phyloP scores from a whole-genome alignment of 1,139 yeast species.

The Kodamaea sp. region DNA sequence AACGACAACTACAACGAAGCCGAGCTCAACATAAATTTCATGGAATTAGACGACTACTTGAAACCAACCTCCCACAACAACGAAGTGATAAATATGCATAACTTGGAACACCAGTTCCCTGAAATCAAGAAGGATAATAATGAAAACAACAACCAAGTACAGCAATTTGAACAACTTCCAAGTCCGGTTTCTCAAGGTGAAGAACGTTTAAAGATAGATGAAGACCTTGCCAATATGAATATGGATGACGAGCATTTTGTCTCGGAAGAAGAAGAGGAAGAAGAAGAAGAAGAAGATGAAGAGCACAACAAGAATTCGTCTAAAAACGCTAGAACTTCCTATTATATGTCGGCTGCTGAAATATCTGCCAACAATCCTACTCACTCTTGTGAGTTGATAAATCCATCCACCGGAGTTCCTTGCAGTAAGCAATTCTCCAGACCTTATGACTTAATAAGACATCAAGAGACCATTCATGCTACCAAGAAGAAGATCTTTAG shows the following conservation, averaged over 20 bases:
- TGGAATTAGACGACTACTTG: slow-evolving; percentile 20
- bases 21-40: slow-evolving; percentile 13
- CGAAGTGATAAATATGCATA: slow-evolving; percentile 7
- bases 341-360: slow-evolving; percentile 16
- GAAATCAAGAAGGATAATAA: slow-evolving; percentile 10
- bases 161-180: neutral
- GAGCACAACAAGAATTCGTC: neutral
- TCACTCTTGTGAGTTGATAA: slow-evolving; percentile 53
- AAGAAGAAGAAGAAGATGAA: slow-evolving; percentile 9
- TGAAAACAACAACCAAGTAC: slow-evolving; percentile 1
- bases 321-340: neutral
- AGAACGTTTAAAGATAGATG: slow-evolving; percentile 7
- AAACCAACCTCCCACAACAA: slow-evolving; percentile 7
- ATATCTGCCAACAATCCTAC: slow-evolving; percentile 29
- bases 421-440: slow-evolving; percentile 50
- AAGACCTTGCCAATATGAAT: slow-evolving; percentile 11
- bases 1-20: slow-evolving; percentile 9
- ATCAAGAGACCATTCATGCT: slow-evolving; percentile 53
- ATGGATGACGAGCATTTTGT: slow-evolving; percentile 9
- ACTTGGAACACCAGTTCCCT: slow-evolving; percentile 8
- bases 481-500: slow-evolving; percentile 49
- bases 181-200: slow-evolving; percentile 3
- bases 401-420: slow-evolving; percentile 51
- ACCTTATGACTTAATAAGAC: slow-evolving; percentile 51
- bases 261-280: slow-evolving; percentile 7